phyloP scores from a whole-genome alignment of 345 rosid species.

The Combretum micranthum region DNA sequence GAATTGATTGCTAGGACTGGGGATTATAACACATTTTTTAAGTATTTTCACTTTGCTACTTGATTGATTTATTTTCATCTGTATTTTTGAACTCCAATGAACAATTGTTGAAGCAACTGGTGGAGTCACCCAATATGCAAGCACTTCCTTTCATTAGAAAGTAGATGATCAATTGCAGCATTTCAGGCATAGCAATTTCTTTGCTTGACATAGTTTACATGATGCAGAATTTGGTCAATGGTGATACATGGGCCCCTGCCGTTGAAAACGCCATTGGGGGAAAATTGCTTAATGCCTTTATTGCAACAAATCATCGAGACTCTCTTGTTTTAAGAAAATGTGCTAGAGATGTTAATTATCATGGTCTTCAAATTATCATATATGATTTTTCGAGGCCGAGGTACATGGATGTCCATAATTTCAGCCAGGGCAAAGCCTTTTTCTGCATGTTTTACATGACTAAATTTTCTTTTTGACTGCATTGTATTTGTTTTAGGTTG shows the following conservation, averaged over 20 bases:
- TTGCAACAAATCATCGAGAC: conserved; percentile 81
- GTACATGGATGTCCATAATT: conserved; percentile 23
- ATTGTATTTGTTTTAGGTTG: conserved; percentile 46
- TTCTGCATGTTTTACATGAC: background rate
- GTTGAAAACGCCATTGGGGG: conserved; percentile 94
- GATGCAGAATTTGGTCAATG: conserved; percentile 62
- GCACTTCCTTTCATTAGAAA: no score
- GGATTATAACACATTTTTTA: no score
- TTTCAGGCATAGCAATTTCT: no score
- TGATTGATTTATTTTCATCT: no score
- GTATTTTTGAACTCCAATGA: no score
- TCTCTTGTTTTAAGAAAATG: conserved; percentile 57
- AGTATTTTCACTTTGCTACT: no score
- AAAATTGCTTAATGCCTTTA: conserved; percentile 81
- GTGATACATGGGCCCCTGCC: conserved; percentile 79
- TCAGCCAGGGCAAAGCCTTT: background rate
- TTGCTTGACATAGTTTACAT: background rate
- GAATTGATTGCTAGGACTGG: no score
- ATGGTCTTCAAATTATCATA: conserved; percentile 60
- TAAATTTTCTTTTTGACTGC: conserved; percentile 6
- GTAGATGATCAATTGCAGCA: no score
- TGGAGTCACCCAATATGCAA: no score
- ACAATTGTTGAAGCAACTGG: no score
- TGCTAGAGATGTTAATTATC: conserved; percentile 63
- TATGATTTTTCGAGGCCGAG: conserved; percentile 86